Evolutionary conservation across 2,329 filamentous ascomycete species (phyloP).

Genomic region (Dactylonectria estremocensis): DNA sequence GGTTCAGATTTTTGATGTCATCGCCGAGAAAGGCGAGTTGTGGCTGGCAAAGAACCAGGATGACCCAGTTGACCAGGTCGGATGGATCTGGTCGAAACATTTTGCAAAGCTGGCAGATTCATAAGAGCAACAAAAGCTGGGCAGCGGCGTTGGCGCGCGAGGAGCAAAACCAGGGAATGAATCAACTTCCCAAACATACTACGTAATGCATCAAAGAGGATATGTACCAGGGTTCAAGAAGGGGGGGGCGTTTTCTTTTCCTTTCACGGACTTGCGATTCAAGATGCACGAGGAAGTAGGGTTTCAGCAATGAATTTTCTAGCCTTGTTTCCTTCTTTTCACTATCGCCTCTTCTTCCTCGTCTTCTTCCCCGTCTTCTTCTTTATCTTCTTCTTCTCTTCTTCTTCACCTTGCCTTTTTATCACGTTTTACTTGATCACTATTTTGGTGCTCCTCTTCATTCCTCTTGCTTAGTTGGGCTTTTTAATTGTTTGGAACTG

Average conservation of each 20-base stretch:
- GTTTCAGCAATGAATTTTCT: conserved; percentile 31
- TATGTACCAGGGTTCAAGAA: conserved; percentile 44
- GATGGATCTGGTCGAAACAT: conserved; percentile 99
- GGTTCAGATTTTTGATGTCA: conserved; percentile 84
- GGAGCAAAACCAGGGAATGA: conserved; percentile 32
- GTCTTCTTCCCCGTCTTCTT: conserved; percentile 37
- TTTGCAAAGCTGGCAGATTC: conserved; percentile 80
- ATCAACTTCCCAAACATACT: conserved; percentile 37
- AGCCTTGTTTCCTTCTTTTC: conserved; percentile 34
- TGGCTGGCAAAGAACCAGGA: conserved; percentile 99
- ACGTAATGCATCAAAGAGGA: conserved; percentile 45
- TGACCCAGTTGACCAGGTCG: conserved; percentile 82
- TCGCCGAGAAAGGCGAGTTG: conserved; percentile 96
- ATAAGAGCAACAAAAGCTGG: conserved; percentile 43
- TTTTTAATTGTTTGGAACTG: conserved; percentile 42
- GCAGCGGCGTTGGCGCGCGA: conserved; percentile 34
- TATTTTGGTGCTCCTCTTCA: conserved; percentile 38
- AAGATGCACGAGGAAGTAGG: conserved; percentile 37
- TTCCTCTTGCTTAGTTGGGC: conserved; percentile 28
- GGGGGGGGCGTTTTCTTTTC: conserved; percentile 45
- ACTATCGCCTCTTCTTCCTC: conserved; percentile 30
- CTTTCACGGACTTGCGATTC: conserved; percentile 37
- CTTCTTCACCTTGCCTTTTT: conserved; percentile 30
- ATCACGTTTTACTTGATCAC: conserved; percentile 39
- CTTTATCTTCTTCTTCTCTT: conserved; percentile 20